phyloP scores from a whole-genome alignment of 495 filamentous ascomycete species.

The Neurospora sp. region DNA sequence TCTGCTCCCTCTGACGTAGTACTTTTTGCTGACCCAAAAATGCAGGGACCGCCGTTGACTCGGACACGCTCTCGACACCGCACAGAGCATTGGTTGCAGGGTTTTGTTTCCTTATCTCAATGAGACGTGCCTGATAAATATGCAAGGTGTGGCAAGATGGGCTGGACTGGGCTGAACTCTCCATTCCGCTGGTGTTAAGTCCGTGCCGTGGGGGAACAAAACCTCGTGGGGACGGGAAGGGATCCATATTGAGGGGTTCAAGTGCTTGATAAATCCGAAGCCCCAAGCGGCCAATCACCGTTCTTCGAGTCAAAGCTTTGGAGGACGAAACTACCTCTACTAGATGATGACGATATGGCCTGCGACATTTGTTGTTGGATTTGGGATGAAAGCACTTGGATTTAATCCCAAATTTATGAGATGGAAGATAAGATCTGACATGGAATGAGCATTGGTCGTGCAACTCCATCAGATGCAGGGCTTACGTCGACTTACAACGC shows the following conservation, averaged over 20 bases:
- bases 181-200: not conserved
- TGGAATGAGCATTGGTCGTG: not conserved
- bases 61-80: not conserved
- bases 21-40: not conserved
- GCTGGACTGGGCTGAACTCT: not conserved
- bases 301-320: not conserved
- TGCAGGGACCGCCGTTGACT: not conserved
- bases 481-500: not conserved
- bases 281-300: not conserved
- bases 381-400: not conserved
- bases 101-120: not conserved
- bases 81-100: not conserved
- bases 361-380: not conserved
- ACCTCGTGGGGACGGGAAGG: not conserved
- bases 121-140: not conserved
- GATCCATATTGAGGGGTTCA: not conserved
- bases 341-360: not conserved
- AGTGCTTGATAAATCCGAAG: not conserved
- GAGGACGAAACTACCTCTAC: too few species aligned
- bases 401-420: not conserved
- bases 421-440: not conserved
- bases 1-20: not conserved
- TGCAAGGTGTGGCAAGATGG: not conserved
- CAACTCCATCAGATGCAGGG: not conserved
- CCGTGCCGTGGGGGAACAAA: not conserved